Evolutionary conservation across 2,329 filamentous ascomycete species (phyloP), one percentile per base, ranked within the genome.

Genomic region (Geosmithia flava): DNA sequence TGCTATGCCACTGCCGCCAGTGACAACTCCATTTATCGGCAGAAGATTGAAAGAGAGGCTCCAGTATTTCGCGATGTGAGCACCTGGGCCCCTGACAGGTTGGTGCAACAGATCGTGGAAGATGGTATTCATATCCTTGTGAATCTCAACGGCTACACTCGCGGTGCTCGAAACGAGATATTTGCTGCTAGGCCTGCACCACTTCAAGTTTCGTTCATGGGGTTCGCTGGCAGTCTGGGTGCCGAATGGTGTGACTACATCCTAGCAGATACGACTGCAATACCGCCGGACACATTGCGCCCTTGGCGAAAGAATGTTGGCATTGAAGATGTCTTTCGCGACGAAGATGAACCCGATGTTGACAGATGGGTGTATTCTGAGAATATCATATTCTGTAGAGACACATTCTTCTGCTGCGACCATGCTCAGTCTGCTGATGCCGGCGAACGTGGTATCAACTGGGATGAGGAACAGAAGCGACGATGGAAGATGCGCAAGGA

Each of bases 161-260:
- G 93, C 48, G 93, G 93, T 29, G 93, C 93, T n/a, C 81, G 90
- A 20, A 98, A 98, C 56, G 93, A 98, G 61, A 84, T 98, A 3
- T 98, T 98, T 62, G 93, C 93, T 20, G 93, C 93, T 20, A 81
- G 94, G 23, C 88, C 93, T 16, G 89, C 90, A 2, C 93, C 93
- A 0, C 88, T 98, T 42, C 93, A 98, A 55, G 98, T 98, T 93
- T 95, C 93, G 0, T 98, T 98, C 59, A 98, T 98, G 93, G 93
- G 93, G 0, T 98, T 98, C 61, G 93, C 93, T 0, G 93, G 93
- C 10, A 96, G 91, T 0, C 70, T 98, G 1, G 93, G 93, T 6
- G 93, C 93, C 2, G 93, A 98, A 61, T 98, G 93, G 93, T 98
- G 93, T 56, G 93, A 98, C 62, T 98, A 98, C 59, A 81, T 98